Conservation (phyloP, 306 rosid genomes). For the Bauhinia variegata region DNA sequence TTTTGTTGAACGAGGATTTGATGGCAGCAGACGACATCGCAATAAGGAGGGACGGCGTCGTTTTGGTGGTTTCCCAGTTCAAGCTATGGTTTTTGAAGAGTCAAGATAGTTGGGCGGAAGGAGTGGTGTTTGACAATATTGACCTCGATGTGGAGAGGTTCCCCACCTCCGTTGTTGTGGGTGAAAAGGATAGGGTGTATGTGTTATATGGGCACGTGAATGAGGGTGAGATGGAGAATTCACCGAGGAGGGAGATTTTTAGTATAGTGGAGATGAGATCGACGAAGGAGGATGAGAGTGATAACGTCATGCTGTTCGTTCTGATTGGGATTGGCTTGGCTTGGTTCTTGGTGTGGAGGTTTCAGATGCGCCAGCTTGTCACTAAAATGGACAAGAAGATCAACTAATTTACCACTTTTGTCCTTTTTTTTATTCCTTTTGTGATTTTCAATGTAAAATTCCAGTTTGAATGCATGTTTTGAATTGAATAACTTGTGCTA, state of each 20-base stretch:
- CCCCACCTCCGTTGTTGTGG: conserved; percentile 59
- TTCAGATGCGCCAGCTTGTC: conserved; percentile 67
- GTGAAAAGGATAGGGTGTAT: conserved; percentile 54
- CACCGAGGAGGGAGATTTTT: conserved; percentile 53
- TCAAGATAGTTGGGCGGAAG: conserved; percentile 67
- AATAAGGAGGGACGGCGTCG: conserved; percentile 64
- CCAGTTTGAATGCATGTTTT: too few species aligned
- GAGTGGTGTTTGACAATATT: conserved; percentile 58
- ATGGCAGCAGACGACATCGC: conserved; percentile 59
- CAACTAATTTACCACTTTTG: conserved; percentile 22
- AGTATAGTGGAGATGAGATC: conserved; percentile 64
- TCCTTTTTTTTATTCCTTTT: background rate
- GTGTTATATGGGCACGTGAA: conserved; percentile 58
- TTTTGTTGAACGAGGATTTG: conserved; percentile 54
- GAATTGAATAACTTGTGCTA: too few species aligned
- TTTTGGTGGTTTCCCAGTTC: conserved; percentile 58
- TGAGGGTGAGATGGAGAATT: conserved; percentile 57
- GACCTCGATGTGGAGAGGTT: conserved; percentile 64
- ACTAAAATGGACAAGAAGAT: conserved; percentile 63
- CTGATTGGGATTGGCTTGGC: conserved; percentile 73
- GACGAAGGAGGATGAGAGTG: conserved; percentile 50
- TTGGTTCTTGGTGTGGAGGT: conserved; percentile 77
- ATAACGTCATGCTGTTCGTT: conserved; percentile 60
- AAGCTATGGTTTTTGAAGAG: conserved; percentile 72
- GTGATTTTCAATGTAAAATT: too few species aligned